A percentile compares a stretch with the other conserved stretches of the same genome.
phyloP scores from a whole-genome alignment of 805 yeast genomes.

The Candida dajiaensis region DNA sequence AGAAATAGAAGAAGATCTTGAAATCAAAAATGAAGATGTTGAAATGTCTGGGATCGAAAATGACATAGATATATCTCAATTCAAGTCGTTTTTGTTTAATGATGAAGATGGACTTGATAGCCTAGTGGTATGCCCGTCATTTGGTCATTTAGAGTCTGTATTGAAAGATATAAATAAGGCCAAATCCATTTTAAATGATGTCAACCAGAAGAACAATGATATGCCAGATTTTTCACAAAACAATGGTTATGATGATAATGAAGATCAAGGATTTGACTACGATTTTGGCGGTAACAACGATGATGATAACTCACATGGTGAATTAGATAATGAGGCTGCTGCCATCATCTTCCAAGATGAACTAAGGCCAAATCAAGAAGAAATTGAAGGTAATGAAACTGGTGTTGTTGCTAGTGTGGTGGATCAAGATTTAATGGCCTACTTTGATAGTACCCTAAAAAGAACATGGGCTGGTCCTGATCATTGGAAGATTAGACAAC shows the following conservation, averaged over 20 bases:
- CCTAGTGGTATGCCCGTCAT: constrained; percentile 62
- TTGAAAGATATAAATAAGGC: constrained; percentile 51
- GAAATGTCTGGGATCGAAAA: constrained; percentile 14
- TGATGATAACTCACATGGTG: constrained; percentile 22
- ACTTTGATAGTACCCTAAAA: constrained; percentile 69
- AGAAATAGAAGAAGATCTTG: constrained; percentile 25
- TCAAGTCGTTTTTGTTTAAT: constrained; percentile 23
- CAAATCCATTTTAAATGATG: constrained; percentile 36
- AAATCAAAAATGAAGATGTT: constrained; percentile 17
- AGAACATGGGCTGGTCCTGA: constrained; percentile 87
- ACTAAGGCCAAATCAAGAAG: constrained; percentile 9
- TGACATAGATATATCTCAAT: constrained; percentile 23
- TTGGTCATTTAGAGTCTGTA: constrained; percentile 52
- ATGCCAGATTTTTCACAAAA: constrained; percentile 9
- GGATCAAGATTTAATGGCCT: constrained; percentile 66
- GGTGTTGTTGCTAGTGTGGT: constrained; percentile 28
- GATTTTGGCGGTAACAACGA: constrained; percentile 17
- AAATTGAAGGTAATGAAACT: constrained; percentile 16
- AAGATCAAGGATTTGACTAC: constrained; percentile 12
- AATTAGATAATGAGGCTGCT: constrained; percentile 19
- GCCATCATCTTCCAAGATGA: constrained; percentile 20
- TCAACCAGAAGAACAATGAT: constrained; percentile 27
- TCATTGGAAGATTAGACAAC: constrained; percentile 77
- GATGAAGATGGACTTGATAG: constrained; percentile 25
- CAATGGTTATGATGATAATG: constrained; percentile 15